Conservation (phyloP, 257 asterid species). For the Jacaranda mimosifolia region DNA sequence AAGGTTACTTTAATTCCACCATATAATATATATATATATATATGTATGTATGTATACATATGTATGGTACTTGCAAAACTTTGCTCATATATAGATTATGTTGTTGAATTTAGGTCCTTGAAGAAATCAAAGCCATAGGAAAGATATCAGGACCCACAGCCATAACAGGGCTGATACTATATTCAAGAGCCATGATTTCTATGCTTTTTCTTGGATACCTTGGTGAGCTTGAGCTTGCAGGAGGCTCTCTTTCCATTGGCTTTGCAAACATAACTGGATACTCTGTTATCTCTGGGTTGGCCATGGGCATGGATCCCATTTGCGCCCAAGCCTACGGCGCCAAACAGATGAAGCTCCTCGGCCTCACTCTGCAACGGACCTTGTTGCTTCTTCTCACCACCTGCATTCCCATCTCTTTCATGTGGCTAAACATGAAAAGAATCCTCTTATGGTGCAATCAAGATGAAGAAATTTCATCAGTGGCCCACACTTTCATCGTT, state of each 20-base stretch:
- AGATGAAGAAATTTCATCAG: slow-evolving; percentile 74
- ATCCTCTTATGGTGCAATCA: slow-evolving; percentile 84
- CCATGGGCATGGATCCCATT: slow-evolving; percentile 99
- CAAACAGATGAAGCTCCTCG: slow-evolving; percentile 85
- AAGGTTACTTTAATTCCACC: too few relatives aligned
- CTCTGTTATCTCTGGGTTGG: slow-evolving; percentile 96
- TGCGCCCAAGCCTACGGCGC: slow-evolving; percentile 98
- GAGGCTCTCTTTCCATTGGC: slow-evolving; percentile 89
- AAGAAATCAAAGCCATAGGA: slow-evolving; percentile 84
- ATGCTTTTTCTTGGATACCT: slow-evolving; percentile 93
- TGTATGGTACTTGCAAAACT: too few relatives aligned
- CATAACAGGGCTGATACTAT: slow-evolving; percentile 75
- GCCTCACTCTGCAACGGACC: slow-evolving; percentile 88
- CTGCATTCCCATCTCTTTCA: slow-evolving; percentile 75
- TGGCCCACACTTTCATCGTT: slow-evolving; percentile 80
- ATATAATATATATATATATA: neutral
- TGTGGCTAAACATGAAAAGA: slow-evolving; percentile 85
- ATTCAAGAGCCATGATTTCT: slow-evolving; percentile 92
- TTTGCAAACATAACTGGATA: slow-evolving; percentile 95
- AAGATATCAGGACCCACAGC: slow-evolving; percentile 84
- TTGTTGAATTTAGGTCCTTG: slow-evolving; percentile 58
- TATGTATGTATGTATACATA: neutral
- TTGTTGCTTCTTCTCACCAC: slow-evolving; percentile 84
- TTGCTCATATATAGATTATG: neutral
- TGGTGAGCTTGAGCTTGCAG: slow-evolving; percentile 93